Base-by-base conservation (phyloP, 2,329 filamentous ascomycete species). In the Talaromyces sp. region DNA sequence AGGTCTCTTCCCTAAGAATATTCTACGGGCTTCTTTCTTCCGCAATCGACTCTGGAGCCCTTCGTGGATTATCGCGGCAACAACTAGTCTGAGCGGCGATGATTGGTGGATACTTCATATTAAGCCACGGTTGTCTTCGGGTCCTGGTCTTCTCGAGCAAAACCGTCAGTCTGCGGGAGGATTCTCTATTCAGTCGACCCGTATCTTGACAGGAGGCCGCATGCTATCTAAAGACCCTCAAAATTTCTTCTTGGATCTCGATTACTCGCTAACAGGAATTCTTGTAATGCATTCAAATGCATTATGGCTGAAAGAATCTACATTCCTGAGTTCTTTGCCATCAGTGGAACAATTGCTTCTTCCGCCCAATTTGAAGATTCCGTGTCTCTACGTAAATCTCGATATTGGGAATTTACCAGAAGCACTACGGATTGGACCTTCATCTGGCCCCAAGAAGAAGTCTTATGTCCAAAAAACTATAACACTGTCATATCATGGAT, bases 61-160 rank as follows among this genome's bases (percentile, higher is more conserved):
- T 14, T 79, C 83, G 57, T 96, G 91, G 90, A 85, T 87, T 64
- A 77, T 96, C 43, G 86, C 87, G 65, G 82, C 89, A 52, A 86
- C 86, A 57, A 82, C 91, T 71, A 87, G 88, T 70, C 80, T 89
- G 69, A 81, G 82, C 68, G 90, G 90, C 58, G 90, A 95, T 70
- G 83, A 82, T 63, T 96, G 90, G 90, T 93, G 88, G 86, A 78
- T 93, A 62, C 79, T 91, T 27, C 73, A 74, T 62, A 61, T 74
- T 64, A 67, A 62, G 51, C 61, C 67, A 29, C 58, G 58, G 29
- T 50, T 65, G 26, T 55, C 66, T 19, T 38, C 66, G 38, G 46
- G 63, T 46, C 63, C 64, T 43, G 51, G 49, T 17, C 61, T 55
- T 27, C 50, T 61, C 35, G 27, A 32, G n/a, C 58, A 63, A 41